Evolutionary conservation across 2,329 filamentous ascomycete species (phyloP).

Genomic region (Epichloe elymi): DNA sequence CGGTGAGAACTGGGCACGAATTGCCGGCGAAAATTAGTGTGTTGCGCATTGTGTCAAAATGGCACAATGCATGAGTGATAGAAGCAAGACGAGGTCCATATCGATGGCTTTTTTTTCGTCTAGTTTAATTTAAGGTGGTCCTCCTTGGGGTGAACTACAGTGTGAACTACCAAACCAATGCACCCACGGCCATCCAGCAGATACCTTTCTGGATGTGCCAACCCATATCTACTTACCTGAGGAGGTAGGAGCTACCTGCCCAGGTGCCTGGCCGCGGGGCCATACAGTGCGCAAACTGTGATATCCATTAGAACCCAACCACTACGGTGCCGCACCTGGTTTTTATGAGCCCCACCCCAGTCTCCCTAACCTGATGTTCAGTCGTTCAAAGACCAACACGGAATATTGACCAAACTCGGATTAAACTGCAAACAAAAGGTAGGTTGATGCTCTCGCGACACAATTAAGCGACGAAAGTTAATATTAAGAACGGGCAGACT

Average conservation of each 20-base stretch:
- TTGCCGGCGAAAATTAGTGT: slow-evolving; percentile 56
- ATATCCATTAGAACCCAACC: too few relatives aligned
- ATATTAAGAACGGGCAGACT: neutral
- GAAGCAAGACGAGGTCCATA: slow-evolving; percentile 8
- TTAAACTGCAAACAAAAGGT: neutral
- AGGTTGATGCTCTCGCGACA: neutral
- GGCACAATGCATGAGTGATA: slow-evolving; percentile 9
- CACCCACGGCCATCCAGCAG: too few relatives aligned
- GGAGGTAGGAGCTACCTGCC: neutral
- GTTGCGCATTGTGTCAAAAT: slow-evolving; percentile 39
- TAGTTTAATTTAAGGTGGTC: neutral
- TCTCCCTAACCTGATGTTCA: too few relatives aligned
- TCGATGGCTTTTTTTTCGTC: slow-evolving; percentile 6
- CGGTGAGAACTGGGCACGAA: slow-evolving; percentile 51
- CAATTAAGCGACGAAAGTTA: too few relatives aligned
- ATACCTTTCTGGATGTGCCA: too few relatives aligned
- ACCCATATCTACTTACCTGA: too few relatives aligned
- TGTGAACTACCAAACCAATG: neutral
- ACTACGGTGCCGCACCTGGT: too few relatives aligned
- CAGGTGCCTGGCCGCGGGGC: neutral
- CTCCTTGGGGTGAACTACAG: neutral
- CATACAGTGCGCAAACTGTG: neutral
- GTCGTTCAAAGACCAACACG: too few relatives aligned
- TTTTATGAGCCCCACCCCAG: too few relatives aligned
- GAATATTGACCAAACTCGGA: neutral